Evolutionary conservation across 345 rosid species (phyloP).

Genomic region (Eucalyptus guilfoylei): DNA sequence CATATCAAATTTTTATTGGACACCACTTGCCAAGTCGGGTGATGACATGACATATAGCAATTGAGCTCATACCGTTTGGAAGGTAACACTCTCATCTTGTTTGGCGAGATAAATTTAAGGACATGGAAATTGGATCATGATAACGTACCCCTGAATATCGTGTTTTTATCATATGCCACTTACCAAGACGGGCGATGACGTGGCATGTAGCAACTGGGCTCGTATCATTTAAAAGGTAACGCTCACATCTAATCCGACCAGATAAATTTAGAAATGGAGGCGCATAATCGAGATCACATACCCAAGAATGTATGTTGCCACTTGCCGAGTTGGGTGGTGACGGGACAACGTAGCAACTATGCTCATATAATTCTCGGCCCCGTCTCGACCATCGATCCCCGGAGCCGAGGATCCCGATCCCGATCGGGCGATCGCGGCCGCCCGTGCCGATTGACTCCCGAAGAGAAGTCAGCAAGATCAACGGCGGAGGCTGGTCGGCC

Average conservation of each 20-base stretch:
- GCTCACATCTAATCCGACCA: accelerated
- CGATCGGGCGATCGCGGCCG: background rate
- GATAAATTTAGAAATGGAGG: background rate
- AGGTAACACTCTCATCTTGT: background rate
- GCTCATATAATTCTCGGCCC: too few species aligned
- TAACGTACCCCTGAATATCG: background rate
- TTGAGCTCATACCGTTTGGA: background rate
- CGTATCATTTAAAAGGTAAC: background rate
- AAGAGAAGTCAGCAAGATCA: background rate
- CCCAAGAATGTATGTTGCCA: accelerated
- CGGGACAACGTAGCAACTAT: background rate
- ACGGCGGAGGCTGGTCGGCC: background rate
- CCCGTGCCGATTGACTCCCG: background rate
- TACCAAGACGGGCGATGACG: accelerated
- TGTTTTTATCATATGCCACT: background rate
- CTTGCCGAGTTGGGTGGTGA: background rate
- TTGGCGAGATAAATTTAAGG: background rate
- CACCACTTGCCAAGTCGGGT: background rate
- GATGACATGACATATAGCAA: background rate
- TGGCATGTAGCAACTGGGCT: accelerated
- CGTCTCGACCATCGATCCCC: too few species aligned
- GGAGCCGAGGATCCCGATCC: background rate
- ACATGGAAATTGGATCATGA: background rate
- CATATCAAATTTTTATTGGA: background rate
- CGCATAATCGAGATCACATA: accelerated